Percentiles rank a stretch among this genome's conserved stretches.
phyloP scores from a whole-genome alignment of 208 protist species.

The Vickermania spadyakhi region DNA sequence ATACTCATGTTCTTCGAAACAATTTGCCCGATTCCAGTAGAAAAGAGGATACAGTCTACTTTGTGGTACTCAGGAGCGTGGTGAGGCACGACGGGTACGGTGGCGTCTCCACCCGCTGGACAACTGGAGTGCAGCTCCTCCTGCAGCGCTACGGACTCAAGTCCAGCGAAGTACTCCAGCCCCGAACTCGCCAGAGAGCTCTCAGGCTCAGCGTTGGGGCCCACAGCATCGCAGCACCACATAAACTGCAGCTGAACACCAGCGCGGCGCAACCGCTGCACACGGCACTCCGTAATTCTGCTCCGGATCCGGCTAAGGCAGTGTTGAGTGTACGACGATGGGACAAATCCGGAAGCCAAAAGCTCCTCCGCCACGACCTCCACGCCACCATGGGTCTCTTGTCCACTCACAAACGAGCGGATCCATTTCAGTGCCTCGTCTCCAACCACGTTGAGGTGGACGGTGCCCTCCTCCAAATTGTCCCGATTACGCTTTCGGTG shows the following conservation, averaged over 20 bases:
- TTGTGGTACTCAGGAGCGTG: background rate
- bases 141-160: too few species aligned
- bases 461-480: background rate
- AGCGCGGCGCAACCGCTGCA: background rate
- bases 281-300: background rate
- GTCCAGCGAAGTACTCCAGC: too few species aligned
- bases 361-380: too few species aligned
- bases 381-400: too few species aligned
- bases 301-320: background rate
- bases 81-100: background rate
- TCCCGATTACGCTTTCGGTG: background rate
- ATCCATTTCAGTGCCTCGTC: background rate
- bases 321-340: too few species aligned
- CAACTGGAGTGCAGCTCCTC: too few species aligned
- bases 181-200: too few species aligned
- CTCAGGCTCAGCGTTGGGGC: too few species aligned
- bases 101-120: too few species aligned
- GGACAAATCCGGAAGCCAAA: background rate
- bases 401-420: background rate
- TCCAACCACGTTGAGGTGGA: background rate
- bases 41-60: background rate
- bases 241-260: background rate
- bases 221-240: background rate
- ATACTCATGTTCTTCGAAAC: too few species aligned
- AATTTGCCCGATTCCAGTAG: background rate